Evolutionary conservation across 176 grass and related monocot species (phyloP), one percentile per base, ranked within the genome.

Genomic region (Rhipidocladum racemiflorum): DNA sequence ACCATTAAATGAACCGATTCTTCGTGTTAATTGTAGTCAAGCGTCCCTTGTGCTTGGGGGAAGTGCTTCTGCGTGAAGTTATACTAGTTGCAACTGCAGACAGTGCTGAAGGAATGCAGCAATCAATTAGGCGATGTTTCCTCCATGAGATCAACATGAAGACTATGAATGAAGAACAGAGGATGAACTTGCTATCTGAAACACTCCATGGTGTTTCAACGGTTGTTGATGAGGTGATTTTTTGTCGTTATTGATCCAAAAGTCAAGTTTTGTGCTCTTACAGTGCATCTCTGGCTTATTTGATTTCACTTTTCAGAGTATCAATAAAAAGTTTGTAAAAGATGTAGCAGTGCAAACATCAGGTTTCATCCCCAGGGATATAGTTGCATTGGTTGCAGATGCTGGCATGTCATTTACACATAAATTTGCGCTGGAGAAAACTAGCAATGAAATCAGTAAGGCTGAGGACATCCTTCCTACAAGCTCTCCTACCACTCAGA

Each of bases 41-140:
- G 95, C 96, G 59, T 80, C 91, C 63, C 91, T 99, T 88, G 92
- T 99, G 68, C 92, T 95, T 36, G 96, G 92, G 25, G 96, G 96
- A 83, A 78, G 82, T 87, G 82, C 83, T 83, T 84, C 89, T 82
- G 75, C 91, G n/a, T n/a, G n/a, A n/a, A n/a, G 30, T 69, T 99
- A 91, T 95, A 85, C 83, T 95, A 80, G 85, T 95, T 71, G 96
- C 96, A 75, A 90, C 91, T 53, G 92, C 96, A 61, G 85, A 91
- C 71, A 88, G 76, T 64, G 82, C 92, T 80, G 92, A 99, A 86
- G 96, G 92, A 76, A 79, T 95, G 62, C 92, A 90, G 36, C 85
- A 87, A 39, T 76, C 89, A 83, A 81, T 99, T 72, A 91, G 96
- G 56, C 82, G 89, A 62, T 99, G 96, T 65, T 99, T 99, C 77